Evolutionary conservation across 352 stramenopile species (phyloP).

Genomic region (Globisporangium paddicum): DNA sequence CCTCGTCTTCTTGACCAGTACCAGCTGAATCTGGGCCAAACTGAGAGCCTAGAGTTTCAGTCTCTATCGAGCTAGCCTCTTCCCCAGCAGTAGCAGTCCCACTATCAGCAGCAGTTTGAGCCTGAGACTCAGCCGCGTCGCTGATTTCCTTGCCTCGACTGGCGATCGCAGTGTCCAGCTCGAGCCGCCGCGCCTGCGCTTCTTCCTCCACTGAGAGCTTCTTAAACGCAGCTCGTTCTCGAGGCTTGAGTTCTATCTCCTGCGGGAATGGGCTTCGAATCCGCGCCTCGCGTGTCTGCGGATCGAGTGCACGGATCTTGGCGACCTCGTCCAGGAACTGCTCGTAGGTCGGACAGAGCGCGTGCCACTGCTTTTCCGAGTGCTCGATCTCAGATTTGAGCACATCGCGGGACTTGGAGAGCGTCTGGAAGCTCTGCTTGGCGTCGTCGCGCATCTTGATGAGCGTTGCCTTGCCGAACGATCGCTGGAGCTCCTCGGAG

Average conservation of each 20-base stretch:
- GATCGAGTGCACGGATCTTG: constrained; percentile 41
- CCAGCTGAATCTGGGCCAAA: too few species aligned
- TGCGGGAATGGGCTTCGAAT: constrained; percentile 56
- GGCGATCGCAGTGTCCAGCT: constrained; percentile 64
- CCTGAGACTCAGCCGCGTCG: constrained; percentile 4
- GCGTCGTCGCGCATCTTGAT: constrained; percentile 61
- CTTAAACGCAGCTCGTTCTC: constrained; percentile 58
- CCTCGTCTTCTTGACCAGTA: background rate
- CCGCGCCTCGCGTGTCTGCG: constrained; percentile 22
- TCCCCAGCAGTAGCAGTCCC: background rate
- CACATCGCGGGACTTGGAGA: constrained; percentile 46
- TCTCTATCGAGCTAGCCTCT: background rate
- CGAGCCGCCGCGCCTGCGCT: constrained; percentile 41
- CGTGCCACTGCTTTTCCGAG: constrained; percentile 33
- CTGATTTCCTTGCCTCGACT: constrained; percentile 49
- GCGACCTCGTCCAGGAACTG: constrained; percentile 56
- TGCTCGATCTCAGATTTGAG: constrained; percentile 46
- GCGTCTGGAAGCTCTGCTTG: constrained; percentile 42
- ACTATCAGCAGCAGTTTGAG: background rate
- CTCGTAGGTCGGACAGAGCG: constrained; percentile 48
- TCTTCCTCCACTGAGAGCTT: constrained; percentile 84
- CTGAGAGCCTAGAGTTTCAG: background rate
- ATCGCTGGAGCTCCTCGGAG: constrained; percentile 53
- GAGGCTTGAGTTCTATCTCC: constrained; percentile 42
- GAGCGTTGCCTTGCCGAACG: constrained; percentile 59